Conservation (phyloP, 1,284 basidiomycete species). For the Cryptococcus depauperatus region DNA sequence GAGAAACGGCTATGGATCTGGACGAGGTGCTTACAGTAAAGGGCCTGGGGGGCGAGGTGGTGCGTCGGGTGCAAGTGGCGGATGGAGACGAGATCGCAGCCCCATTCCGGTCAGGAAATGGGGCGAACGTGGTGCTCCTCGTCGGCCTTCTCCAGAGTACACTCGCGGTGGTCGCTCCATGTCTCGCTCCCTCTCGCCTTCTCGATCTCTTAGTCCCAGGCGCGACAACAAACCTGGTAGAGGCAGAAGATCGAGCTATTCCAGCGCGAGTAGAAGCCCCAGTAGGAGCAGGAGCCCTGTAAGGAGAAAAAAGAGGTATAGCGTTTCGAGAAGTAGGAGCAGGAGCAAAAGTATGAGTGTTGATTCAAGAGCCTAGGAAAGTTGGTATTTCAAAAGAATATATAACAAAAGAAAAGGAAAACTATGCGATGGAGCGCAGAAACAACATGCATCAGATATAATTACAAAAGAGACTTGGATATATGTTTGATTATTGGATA, state of each 20-base stretch:
- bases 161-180: conserved; percentile 7
- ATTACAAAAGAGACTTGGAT: too few species aligned
- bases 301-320: background rate
- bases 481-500: too few species aligned
- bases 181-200: background rate
- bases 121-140: conserved; percentile 12
- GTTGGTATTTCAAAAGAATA: too few species aligned
- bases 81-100: conserved; percentile 12
- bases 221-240: conserved; percentile 11
- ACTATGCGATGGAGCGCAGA: too few species aligned
- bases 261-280: conserved; percentile 8
- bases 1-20: too few species aligned
- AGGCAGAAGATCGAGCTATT: conserved; percentile 7
- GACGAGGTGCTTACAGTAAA: conserved; percentile 7
- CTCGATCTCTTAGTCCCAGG: too few species aligned
- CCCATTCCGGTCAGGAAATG: conserved; percentile 14
- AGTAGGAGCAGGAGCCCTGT: conserved; percentile 12
- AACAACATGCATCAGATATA: too few species aligned
- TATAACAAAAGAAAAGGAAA: too few species aligned
- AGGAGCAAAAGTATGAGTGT: conserved; percentile 13
- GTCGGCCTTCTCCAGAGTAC: conserved; percentile 13
- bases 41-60: conserved; percentile 13
- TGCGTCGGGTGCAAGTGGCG: background rate
- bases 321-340: conserved; percentile 7
- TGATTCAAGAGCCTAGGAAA: too few species aligned